Evolutionary conservation across 805 yeast species (phyloP).

Genomic region (Candida caryicola): DNA sequence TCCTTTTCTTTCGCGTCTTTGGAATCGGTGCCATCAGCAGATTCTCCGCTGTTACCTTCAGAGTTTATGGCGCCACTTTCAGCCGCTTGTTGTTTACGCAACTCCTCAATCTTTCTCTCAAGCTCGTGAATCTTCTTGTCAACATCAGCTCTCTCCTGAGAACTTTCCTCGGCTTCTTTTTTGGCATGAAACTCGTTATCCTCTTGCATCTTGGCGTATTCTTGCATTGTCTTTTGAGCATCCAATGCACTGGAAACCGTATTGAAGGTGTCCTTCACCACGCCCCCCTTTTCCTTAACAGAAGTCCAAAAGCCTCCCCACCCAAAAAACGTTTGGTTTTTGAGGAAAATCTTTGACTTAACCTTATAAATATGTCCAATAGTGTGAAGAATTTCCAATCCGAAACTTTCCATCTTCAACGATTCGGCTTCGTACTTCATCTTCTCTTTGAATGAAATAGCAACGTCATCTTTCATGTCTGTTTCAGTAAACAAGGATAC

Average conservation of each 20-base stretch:
- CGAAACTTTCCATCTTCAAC: slow-evolving; percentile 78
- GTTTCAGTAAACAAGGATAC: slow-evolving; percentile 44
- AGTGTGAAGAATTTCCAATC: slow-evolving; percentile 75
- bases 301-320: slow-evolving; percentile 69
- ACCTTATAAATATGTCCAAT: slow-evolving; percentile 67
- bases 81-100: slow-evolving; percentile 9
- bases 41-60: slow-evolving; percentile 15
- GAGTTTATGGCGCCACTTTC: slow-evolving; percentile 14
- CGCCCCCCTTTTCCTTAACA: slow-evolving; percentile 69
- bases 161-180: slow-evolving; percentile 29
- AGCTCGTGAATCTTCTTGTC: slow-evolving; percentile 13
- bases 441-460: slow-evolving; percentile 54
- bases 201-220: slow-evolving; percentile 64
- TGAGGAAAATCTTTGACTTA: slow-evolving; percentile 62
- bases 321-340: slow-evolving; percentile 60
- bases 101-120: slow-evolving; percentile 18
- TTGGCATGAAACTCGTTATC: slow-evolving; percentile 44
- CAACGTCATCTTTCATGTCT: slow-evolving; percentile 44
- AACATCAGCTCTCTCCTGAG: slow-evolving; percentile 11
- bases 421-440: slow-evolving; percentile 80
- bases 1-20: slow-evolving; percentile 10
- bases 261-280: slow-evolving; percentile 67
- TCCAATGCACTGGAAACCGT: slow-evolving; percentile 73
- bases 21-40: slow-evolving; percentile 9
- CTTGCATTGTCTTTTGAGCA: slow-evolving; percentile 77